These are phyloP conservation scores for Phytophthora fragariaefolia DNA, from an alignment of 352 stramenopile genomes.

Conservation along the genomic window DNA sequence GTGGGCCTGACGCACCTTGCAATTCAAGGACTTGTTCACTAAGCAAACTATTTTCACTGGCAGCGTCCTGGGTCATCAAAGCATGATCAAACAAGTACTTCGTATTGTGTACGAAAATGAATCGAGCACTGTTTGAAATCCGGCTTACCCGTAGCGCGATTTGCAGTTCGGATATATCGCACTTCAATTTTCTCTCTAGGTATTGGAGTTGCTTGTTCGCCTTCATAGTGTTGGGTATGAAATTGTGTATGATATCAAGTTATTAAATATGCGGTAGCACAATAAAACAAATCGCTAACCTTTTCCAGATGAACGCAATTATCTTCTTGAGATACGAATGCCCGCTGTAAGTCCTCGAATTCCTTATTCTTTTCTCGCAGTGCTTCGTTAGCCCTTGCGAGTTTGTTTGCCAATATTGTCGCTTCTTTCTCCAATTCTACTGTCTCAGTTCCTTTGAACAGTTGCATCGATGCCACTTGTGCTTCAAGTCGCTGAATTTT, in stretches of 20 bases:
- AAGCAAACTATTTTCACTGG: slow-evolving; percentile 61
- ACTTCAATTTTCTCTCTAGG: slow-evolving; percentile 59
- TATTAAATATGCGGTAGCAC: neutral
- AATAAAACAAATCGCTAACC: slow-evolving; percentile 28
- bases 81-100: neutral
- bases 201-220: slow-evolving; percentile 54
- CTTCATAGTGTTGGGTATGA: slow-evolving; percentile 10
- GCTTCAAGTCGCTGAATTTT: slow-evolving; percentile 49
- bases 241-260: neutral
- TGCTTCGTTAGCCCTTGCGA: slow-evolving; percentile 49
- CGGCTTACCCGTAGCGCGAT: slow-evolving; percentile 52
- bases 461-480: slow-evolving; percentile 35
- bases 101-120: neutral
- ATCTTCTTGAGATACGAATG: slow-evolving; percentile 44
- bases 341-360: slow-evolving; percentile 49
- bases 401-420: slow-evolving; percentile 44
- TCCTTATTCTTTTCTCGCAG: slow-evolving; percentile 60
- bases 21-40: slow-evolving; percentile 57
- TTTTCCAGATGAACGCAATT: slow-evolving; percentile 54
- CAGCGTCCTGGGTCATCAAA: slow-evolving; percentile 44
- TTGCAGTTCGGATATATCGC: slow-evolving; percentile 61
- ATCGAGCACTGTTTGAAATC: neutral
- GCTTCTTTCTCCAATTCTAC: slow-evolving; percentile 37
- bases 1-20: slow-evolving; percentile 45
- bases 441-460: slow-evolving; percentile 26